Evolutionary conservation across 257 asterid genomes (phyloP), one percentile per base, ranked within the genome.

Genomic region (Gentiana macrophylla): DNA sequence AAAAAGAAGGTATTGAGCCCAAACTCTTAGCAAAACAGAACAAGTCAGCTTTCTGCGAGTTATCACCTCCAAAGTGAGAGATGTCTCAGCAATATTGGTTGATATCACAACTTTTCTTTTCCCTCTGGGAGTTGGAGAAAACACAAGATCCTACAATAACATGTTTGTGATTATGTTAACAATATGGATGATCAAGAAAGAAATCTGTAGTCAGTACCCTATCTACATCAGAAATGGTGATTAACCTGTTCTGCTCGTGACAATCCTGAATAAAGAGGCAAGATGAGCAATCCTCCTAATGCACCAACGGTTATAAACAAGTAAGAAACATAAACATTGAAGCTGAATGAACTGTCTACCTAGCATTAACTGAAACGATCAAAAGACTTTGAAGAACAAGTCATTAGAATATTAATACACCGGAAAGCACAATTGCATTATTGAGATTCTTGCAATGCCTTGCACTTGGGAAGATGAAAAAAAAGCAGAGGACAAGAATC

Each of bases 61-160:
- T 35, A 49, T 67, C 76, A 84, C 98, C 84, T 91, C 98, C 74
- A 91, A 69, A n/a, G 98, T 91, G 76, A 91, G 75, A 57, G 98
- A 91, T 15, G 98, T 91, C 83, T 91, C 98, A 11, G 98, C 96
- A 76, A 91, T 87, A 72, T 91, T 91, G 56, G 98, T 91, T 52
- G 98, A 83, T 64, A 91, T 78, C 53, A 91, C 78, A 54, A 91
- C 98, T 68, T 91, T 91, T 70, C 98, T 87, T 77, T 85, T 84
- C 64, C 64, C 96, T 72, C 84, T 94, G 49, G 98, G 97, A 38
- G 90, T 84, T 54, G 94, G 97, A 68, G 95, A 76, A 75, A 91
- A 91, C 59, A 91, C 74, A 71, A 83, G 89, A 61, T 87, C 98
- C 98, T 91, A 66, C 36, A 73, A 12, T 7, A 71, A 32, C 54